These are phyloP conservation scores for Dissophora globulifera DNA, from an alignment of 192 early-diverging fungal genomes.

Conservation along the genomic window DNA sequence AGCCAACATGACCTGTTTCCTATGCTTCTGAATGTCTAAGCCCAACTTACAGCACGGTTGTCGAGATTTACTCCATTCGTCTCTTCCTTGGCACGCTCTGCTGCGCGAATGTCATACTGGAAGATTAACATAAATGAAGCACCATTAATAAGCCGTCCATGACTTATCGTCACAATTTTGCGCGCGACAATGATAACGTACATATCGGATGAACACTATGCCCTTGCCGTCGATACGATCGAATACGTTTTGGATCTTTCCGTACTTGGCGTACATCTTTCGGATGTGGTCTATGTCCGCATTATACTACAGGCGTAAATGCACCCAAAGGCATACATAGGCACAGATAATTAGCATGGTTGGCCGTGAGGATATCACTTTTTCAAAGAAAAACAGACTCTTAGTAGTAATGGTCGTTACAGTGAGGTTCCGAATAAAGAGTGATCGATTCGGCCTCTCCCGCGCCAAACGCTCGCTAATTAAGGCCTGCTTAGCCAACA, in stretches of 20 bases:
- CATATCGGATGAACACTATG: conserved; percentile 69
- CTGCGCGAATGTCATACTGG: conserved; percentile 63
- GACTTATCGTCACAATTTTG: too few relatives aligned
- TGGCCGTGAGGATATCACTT: too few relatives aligned
- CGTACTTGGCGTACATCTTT: conserved; percentile 58
- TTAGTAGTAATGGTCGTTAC: too few relatives aligned
- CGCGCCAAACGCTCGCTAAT: conserved; percentile 49
- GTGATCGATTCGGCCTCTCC: conserved; percentile 55
- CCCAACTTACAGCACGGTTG: conserved; percentile 47
- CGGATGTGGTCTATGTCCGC: conserved; percentile 49
- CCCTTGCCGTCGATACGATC: conserved; percentile 65
- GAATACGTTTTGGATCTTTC: conserved; percentile 68
- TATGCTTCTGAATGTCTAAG: neutral
- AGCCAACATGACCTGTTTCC: neutral
- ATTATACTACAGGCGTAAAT: conserved; percentile 44
- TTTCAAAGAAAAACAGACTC: too few relatives aligned
- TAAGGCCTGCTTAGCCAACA: conserved; percentile 9
- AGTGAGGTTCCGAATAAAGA: conserved; percentile 58
- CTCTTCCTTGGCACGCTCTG: conserved; percentile 59
- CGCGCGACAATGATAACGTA: too few relatives aligned
- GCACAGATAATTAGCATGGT: too few relatives aligned
- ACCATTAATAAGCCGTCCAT: neutral
- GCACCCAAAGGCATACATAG: neutral
- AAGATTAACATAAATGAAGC: conserved; percentile 1
- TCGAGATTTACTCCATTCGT: conserved; percentile 49